Evolutionary conservation across 768 basidiomycete species (phyloP).

Genomic region (Leccinum boreale): DNA sequence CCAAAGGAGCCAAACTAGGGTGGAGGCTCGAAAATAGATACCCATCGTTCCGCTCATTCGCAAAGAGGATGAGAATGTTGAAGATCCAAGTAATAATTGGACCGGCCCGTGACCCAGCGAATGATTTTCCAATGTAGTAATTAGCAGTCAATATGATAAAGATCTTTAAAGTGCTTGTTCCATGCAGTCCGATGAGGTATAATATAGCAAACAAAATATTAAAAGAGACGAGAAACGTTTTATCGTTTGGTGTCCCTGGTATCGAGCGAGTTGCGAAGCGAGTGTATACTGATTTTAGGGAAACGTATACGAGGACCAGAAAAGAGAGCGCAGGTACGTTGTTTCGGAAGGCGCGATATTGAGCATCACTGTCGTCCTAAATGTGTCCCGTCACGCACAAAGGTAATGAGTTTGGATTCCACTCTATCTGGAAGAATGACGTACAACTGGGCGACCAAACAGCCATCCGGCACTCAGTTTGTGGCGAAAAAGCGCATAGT

Average conservation of each 20-base stretch:
- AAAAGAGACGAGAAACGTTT: constrained; percentile 50
- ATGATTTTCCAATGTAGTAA: constrained; percentile 55
- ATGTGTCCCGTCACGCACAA: neutral
- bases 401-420: neutral
- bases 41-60: constrained; percentile 72
- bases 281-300: constrained; percentile 50
- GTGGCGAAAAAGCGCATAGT: constrained; percentile 58
- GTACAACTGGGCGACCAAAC: constrained; percentile 71
- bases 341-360: constrained; percentile 85
- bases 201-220: constrained; percentile 57
- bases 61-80: constrained; percentile 70
- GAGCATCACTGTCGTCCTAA: constrained; percentile 90
- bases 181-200: constrained; percentile 76
- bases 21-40: constrained; percentile 63
- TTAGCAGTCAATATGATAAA: constrained; percentile 66
- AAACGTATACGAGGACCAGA: constrained; percentile 53
- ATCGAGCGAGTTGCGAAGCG: constrained; percentile 22
- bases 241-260: constrained; percentile 26
- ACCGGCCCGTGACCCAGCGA: constrained; percentile 40
- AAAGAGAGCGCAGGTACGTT: constrained; percentile 63
- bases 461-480: constrained; percentile 78
- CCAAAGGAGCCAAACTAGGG: constrained; percentile 55
- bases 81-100: constrained; percentile 72
- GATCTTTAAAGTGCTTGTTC: constrained; percentile 76
- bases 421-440: constrained; percentile 27